Evolutionary conservation across 1,284 basidiomycete genomes (phyloP).

Genomic region (Trametes versicolor): DNA sequence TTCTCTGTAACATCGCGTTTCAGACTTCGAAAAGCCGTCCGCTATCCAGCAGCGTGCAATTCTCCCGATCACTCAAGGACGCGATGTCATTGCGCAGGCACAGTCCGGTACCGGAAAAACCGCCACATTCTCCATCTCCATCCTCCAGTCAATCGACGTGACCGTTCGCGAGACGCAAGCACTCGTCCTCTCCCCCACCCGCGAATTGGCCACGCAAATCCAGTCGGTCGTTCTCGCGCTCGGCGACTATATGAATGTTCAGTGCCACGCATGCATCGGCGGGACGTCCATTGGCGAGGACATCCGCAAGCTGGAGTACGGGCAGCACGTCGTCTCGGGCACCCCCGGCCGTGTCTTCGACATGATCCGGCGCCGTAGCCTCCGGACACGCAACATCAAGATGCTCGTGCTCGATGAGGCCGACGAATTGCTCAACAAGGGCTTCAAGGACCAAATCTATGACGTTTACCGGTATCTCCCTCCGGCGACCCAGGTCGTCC

Average conservation of each 20-base stretch:
- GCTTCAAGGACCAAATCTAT: constrained; percentile 99
- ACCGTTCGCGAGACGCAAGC: constrained; percentile 97
- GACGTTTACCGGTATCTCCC: constrained; percentile 99
- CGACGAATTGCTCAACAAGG: constrained; percentile 97
- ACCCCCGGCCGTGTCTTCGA: constrained; percentile 99
- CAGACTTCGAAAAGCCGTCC: constrained; percentile 99
- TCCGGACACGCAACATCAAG: constrained; percentile 98
- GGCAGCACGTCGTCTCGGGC: constrained; percentile 97
- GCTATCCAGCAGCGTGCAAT: constrained; percentile 99
- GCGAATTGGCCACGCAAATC: constrained; percentile 97
- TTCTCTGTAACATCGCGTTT: not conserved
- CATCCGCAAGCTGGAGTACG: constrained; percentile 98
- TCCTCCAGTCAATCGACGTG: constrained; percentile 96
- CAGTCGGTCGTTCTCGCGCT: constrained; percentile 98
- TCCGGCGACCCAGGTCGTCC: constrained; percentile 97
- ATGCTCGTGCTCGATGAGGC: constrained; percentile 99
- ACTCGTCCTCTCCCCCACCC: constrained; percentile 93
- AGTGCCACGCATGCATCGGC: constrained; percentile 99
- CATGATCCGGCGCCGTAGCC: constrained; percentile 96
- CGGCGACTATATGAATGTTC: constrained; percentile 99
- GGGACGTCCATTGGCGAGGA: constrained; percentile 98
- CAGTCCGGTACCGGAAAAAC: constrained; percentile 99
- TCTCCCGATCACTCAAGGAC: constrained; percentile 92
- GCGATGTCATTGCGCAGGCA: constrained; percentile 98
- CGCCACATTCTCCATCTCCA: constrained; percentile 96